Evolutionary conservation across 495 filamentous ascomycete genomes (phyloP).

Genomic region (Penicillium antarcticum): DNA sequence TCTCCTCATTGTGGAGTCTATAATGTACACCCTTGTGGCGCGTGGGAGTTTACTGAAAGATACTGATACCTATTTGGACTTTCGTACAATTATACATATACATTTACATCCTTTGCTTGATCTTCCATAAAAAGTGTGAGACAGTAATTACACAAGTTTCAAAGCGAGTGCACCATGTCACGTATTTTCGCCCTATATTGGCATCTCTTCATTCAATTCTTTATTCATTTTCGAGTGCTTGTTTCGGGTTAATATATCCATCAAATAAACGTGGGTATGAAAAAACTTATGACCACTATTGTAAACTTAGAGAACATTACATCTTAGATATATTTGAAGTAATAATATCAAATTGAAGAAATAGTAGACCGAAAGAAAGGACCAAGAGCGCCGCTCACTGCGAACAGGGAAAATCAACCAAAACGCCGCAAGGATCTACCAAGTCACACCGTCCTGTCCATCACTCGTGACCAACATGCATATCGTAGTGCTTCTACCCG

Average conservation of each 20-base stretch:
- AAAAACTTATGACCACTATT: no score
- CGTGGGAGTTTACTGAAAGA: slow-evolving; percentile 11
- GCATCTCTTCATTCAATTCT: no score
- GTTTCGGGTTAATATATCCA: no score
- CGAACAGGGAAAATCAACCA: slow-evolving; percentile 19
- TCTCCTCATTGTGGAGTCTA: slow-evolving; percentile 11
- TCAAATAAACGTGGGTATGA: no score
- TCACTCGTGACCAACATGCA: slow-evolving; percentile 20
- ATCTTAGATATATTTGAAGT: neutral
- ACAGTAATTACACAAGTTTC: no score
- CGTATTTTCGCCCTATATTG: no score
- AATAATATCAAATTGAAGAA: neutral
- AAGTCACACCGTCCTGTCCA: slow-evolving; percentile 18
- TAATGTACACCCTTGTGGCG: slow-evolving; percentile 9
- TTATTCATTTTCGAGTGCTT: no score
- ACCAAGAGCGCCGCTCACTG: slow-evolving; percentile 15
- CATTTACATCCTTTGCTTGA: no score
- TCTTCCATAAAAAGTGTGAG: no score
- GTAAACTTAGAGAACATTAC: no score
- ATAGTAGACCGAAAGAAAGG: neutral
- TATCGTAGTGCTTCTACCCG: slow-evolving; percentile 7
- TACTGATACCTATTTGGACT: slow-evolving; percentile 20
- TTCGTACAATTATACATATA: slow-evolving; percentile 2
- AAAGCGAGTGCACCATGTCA: no score
- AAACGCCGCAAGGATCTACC: slow-evolving; percentile 29